A percentile compares a stretch with the other conserved stretches of the same genome.
Evolutionary conservation across 768 basidiomycete species (phyloP).

Genomic region (Tylopilus sp.): DNA sequence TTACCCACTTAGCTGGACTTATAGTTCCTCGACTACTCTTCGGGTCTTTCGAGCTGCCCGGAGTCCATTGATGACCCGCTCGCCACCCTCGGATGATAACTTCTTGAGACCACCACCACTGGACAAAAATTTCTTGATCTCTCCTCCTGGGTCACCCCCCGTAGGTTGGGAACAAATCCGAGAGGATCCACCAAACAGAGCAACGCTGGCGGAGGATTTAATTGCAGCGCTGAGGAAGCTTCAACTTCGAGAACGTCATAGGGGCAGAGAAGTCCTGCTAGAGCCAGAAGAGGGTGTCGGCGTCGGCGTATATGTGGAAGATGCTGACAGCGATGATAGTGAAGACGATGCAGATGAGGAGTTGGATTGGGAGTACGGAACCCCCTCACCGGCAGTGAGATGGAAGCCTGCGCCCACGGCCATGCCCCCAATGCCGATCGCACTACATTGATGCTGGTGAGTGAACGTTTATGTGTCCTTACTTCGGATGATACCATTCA

Average conservation of each 20-base stretch:
- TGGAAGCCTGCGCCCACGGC: slow-evolving; percentile 54
- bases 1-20: slow-evolving; percentile 8
- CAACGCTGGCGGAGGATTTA: slow-evolving; percentile 85
- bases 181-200: slow-evolving; percentile 86
- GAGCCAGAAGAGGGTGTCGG: slow-evolving; percentile 68
- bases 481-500: slow-evolving; percentile 66
- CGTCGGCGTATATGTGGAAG: slow-evolving; percentile 76
- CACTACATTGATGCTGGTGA: slow-evolving; percentile 25
- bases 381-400: slow-evolving; percentile 42
- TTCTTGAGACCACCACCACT: slow-evolving; percentile 68
- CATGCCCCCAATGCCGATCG: slow-evolving; percentile 46
- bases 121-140: slow-evolving; percentile 96
- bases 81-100: slow-evolving; percentile 26
- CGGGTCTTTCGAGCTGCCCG: slow-evolving; percentile 75
- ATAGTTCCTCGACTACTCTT: slow-evolving; percentile 48
- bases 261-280: slow-evolving; percentile 53
- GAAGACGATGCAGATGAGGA: slow-evolving; percentile 28
- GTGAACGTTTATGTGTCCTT: slow-evolving; percentile 14
- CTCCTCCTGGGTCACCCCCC: slow-evolving; percentile 96
- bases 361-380: slow-evolving; percentile 60
- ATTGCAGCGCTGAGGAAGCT: slow-evolving; percentile 74
- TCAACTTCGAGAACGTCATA: slow-evolving; percentile 46
- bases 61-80: slow-evolving; percentile 51
- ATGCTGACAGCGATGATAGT: slow-evolving; percentile 47
- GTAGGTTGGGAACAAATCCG: slow-evolving; percentile 92